These are phyloP conservation scores for Clavariopsis aquatica DNA, from an alignment of 495 filamentous ascomycete species.

Conservation along the genomic window DNA sequence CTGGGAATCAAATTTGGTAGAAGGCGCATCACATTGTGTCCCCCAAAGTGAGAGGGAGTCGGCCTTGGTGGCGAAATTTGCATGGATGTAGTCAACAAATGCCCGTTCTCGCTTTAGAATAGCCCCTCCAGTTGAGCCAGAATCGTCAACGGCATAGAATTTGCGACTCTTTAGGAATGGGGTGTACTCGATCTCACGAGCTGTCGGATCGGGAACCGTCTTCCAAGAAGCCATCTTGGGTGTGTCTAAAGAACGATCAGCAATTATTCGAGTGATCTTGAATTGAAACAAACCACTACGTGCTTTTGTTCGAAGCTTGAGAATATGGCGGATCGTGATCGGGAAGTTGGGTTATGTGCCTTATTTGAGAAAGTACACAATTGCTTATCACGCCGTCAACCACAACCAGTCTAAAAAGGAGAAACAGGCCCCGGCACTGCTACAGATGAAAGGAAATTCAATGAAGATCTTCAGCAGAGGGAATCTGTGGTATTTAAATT, in stretches of 20 bases:
- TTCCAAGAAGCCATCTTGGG: conserved; percentile 21
- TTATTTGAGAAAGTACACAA: too few species aligned
- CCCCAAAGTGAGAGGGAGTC: conserved; percentile 26
- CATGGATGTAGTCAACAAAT: conserved; percentile 11
- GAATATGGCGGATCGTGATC: too few species aligned
- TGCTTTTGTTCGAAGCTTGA: too few species aligned
- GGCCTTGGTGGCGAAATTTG: not conserved
- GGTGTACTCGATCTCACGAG: not conserved
- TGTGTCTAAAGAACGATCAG: not conserved
- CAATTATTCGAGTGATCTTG: too few species aligned
- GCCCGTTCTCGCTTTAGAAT: conserved; percentile 8
- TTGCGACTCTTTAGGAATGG: conserved; percentile 19
- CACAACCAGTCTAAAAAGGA: too few species aligned
- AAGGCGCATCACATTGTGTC: conserved; percentile 15
- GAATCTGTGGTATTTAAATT: not conserved
- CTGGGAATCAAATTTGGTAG: not conserved
- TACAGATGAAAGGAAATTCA: not conserved
- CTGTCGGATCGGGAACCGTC: conserved; percentile 3
- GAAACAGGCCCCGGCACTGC: not conserved
- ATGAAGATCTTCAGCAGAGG: not conserved
- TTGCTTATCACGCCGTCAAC: too few species aligned
- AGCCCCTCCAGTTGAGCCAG: conserved; percentile 15
- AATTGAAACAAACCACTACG: too few species aligned
- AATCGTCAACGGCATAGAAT: conserved; percentile 29
- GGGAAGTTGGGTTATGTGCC: too few species aligned